Percentiles rank a stretch among this genome's conserved stretches.
phyloP scores from a whole-genome alignment of 2,329 filamentous ascomycete genomes.

The Dactylellina cionopaga region DNA sequence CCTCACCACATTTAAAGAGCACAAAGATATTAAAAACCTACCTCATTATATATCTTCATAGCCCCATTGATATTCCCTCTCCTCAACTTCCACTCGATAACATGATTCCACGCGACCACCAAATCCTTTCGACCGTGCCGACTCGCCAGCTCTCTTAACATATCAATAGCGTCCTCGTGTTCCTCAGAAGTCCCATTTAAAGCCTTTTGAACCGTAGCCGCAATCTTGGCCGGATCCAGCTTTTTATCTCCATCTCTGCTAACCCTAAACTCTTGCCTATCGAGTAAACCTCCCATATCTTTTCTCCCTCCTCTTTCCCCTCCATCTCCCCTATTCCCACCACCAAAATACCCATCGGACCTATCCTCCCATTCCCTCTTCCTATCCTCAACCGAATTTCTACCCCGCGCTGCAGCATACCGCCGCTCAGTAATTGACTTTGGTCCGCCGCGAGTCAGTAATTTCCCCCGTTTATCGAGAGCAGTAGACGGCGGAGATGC shows the following conservation, averaged over 20 bases:
- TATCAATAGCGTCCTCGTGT: slow-evolving; percentile 36
- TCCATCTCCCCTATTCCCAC: background rate
- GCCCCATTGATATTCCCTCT: slow-evolving; percentile 71
- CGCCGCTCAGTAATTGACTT: slow-evolving; percentile 15
- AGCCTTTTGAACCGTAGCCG: slow-evolving; percentile 27
- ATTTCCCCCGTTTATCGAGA: slow-evolving; percentile 33
- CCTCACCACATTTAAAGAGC: slow-evolving; percentile 50
- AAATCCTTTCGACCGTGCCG: slow-evolving; percentile 66
- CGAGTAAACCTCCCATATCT: slow-evolving; percentile 1
- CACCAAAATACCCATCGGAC: background rate
- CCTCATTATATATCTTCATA: slow-evolving; percentile 88
- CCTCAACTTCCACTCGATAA: slow-evolving; percentile 77
- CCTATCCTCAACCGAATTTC: too few relatives aligned
- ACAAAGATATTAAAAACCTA: slow-evolving; percentile 59
- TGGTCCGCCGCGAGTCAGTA: slow-evolving; percentile 25
- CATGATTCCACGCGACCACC: slow-evolving; percentile 85
- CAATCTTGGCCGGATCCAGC: slow-evolving; percentile 35
- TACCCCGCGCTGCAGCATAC: background rate
- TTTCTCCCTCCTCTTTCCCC: slow-evolving; percentile 2
- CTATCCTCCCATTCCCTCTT: too few relatives aligned
- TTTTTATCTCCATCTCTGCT: background rate
- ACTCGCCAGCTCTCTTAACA: slow-evolving; percentile 31
- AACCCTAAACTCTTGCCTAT: background rate
- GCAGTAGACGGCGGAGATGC: slow-evolving; percentile 27
- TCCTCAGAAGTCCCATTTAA: slow-evolving; percentile 27